Base-by-base conservation (phyloP, 768 basidiomycete species). In the Panellus pusillus region DNA sequence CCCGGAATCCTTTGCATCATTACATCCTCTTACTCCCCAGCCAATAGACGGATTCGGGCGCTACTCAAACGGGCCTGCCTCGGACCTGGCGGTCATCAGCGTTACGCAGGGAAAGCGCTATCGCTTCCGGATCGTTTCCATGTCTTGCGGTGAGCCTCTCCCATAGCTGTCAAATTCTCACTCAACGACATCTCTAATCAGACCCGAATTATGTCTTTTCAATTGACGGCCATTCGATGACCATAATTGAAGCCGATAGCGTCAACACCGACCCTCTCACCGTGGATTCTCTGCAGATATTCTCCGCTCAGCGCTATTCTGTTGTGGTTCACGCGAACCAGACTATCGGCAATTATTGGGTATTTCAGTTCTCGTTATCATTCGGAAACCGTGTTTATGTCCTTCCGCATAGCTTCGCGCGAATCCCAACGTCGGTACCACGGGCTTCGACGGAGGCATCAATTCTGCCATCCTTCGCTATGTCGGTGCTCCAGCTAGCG, bases 31-130 rank as follows among this genome's bases (percentile, higher is more conserved):
- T 28, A 13, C 17, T 29, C 46, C 52, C 13, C 63, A 63, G 3
- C 29, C 66, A 36, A 65, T 81, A 56, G 81, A 81, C 48, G 80
- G 80, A 2, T 65, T 70, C 11, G 81, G 81, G n/a, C 74, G 79
- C 24, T 76, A 68, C 54, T 17, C 61, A 13, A 71, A 66, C 39
- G 73, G 72, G 54, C 70, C 76, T 13, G 46, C 60, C 1, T 61
- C 70, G 8, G 63, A 66, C 0, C 69, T 80, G 15, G 60, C 77
- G 0, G 70, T 77, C 1, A 62, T 79, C 20, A 70, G 61, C n/a
- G 76, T 80, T 27, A 40, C 65, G 8, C 48, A 64, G 9, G 68
- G 70, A 18, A 65, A 66, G 29, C 69, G 74, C 7, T 80, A 81
- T 57, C 74, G 80, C n/a, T 72, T 81, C 67, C 77, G 80, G 28